Percentiles rank a stretch among this genome's conserved stretches.
phyloP scores from a whole-genome alignment of 768 basidiomycete genomes.

The Suillus tomentosus region DNA sequence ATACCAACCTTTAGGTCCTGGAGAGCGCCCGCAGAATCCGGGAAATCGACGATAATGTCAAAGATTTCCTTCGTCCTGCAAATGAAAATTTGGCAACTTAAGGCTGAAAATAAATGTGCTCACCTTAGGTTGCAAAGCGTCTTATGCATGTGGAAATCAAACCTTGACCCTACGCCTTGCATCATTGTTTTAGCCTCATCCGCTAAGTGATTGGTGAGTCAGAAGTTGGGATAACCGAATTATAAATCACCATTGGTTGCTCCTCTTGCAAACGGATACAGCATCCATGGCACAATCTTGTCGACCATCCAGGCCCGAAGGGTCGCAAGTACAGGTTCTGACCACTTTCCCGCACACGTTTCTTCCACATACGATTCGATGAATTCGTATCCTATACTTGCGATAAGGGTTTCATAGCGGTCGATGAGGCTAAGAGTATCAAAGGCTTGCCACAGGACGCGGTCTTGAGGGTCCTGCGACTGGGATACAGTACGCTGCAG shows the following conservation, averaged over 20 bases:
- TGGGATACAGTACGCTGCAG: conserved; percentile 35
- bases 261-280: conserved; percentile 73
- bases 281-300: conserved; percentile 84
- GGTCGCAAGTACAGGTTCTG: conserved; percentile 57
- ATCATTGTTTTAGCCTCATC: conserved; percentile 74
- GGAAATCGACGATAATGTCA: conserved; percentile 94
- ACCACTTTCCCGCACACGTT: conserved; percentile 72
- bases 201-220: conserved; percentile 41
- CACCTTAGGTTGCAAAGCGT: conserved; percentile 87
- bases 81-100: conserved; percentile 2
- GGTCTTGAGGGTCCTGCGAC: conserved; percentile 34
- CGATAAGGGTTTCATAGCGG: conserved; percentile 81
- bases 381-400: conserved; percentile 81
- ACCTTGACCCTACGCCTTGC: conserved; percentile 74
- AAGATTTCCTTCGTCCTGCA: conserved; percentile 81
- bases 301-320: conserved; percentile 78
- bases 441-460: conserved; percentile 57
- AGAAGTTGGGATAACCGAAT: conserved; percentile 12
- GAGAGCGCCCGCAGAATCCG: conserved; percentile 82
- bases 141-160: conserved; percentile 94
- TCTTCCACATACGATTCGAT: conserved; percentile 75
- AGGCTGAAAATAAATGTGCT: conserved; percentile 7
- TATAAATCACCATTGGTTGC: conserved; percentile 49
- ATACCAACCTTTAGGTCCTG: conserved; percentile 75
- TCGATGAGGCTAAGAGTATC: conserved; percentile 76